These are phyloP conservation scores for Prunus mira DNA, from an alignment of 306 rosid genomes.

Conservation along the genomic window DNA sequence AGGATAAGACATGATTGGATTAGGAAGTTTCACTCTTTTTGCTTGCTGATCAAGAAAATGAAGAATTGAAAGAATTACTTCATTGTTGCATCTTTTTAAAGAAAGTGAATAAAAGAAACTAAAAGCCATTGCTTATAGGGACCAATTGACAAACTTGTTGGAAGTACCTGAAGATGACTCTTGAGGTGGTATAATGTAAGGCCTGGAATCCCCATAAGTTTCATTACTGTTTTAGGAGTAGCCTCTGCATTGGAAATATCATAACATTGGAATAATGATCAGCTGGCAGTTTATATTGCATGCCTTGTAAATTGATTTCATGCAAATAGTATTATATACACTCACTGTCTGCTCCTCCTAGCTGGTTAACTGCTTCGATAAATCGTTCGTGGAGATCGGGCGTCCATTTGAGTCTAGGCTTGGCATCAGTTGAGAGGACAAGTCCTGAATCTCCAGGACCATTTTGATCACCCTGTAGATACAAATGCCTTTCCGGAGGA, in stretches of 20 bases:
- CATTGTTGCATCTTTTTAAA: background rate
- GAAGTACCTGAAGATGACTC: constrained; percentile 81
- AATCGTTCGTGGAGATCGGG: constrained; percentile 81
- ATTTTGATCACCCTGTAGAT: constrained; percentile 56
- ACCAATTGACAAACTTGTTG: background rate
- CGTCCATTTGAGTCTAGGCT: constrained; percentile 92
- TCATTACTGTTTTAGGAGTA: constrained; percentile 85
- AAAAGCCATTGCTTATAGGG: no score
- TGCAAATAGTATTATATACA: background rate
- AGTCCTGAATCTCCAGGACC: constrained; percentile 70
- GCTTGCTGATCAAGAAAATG: background rate
- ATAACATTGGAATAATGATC: background rate
- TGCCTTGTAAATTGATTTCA: background rate
- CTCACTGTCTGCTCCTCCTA: constrained; percentile 93
- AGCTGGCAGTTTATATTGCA: background rate
- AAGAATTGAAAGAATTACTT: background rate
- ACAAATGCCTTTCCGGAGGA: constrained; percentile 68
- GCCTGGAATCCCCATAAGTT: constrained; percentile 83
- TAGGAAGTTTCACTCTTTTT: background rate
- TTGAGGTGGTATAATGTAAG: constrained; percentile 84
- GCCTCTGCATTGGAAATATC: constrained; percentile 59
- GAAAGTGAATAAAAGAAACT: no score
- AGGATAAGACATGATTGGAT: background rate
- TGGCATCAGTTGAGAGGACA: constrained; percentile 86
- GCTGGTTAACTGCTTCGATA: constrained; percentile 78